A percentile compares a stretch with the other conserved stretches of the same genome.
phyloP scores from a whole-genome alignment of 148 eudicot genomes.

The Silene latifolia region DNA sequence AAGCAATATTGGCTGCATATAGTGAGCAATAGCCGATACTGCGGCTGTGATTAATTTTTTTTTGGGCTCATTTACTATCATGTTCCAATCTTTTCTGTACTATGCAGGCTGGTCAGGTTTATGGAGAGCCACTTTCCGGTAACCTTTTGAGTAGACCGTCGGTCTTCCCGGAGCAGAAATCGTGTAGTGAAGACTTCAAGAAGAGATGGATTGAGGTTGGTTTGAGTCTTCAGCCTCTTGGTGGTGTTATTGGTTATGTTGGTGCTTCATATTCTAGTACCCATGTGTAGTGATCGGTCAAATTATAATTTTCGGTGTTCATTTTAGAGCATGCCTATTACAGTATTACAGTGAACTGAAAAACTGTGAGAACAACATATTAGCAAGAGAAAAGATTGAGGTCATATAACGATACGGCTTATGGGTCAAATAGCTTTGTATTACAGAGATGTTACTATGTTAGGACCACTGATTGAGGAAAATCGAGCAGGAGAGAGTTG shows the following conservation, averaged over 20 bases:
- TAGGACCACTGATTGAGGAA: background rate
- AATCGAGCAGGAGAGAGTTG: background rate
- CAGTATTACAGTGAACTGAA: background rate
- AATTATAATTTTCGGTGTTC: background rate
- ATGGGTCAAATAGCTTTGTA: background rate
- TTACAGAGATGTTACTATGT: background rate
- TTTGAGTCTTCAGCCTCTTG: conserved; percentile 2
- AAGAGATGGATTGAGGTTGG: conserved; percentile 98
- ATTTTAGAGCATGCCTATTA: background rate
- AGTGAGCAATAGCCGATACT: background rate
- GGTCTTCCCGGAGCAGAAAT: conserved; percentile 74
- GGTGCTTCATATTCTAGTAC: background rate
- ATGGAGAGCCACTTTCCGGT: conserved; percentile 95
- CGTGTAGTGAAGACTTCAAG: conserved; percentile 80
- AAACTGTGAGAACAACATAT: background rate
- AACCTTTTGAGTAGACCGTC: conserved; percentile 63
- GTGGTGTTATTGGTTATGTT: background rate
- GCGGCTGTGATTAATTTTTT: background rate
- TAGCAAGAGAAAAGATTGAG: background rate
- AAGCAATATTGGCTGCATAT: background rate
- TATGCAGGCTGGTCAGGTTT: conserved; percentile 95
- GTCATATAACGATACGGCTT: background rate
- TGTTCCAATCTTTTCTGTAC: conserved; percentile 9
- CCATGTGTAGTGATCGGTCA: background rate
- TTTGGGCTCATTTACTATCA: background rate